Base-by-base conservation (phyloP, 805 yeast species). In the Candida krabiensis region DNA sequence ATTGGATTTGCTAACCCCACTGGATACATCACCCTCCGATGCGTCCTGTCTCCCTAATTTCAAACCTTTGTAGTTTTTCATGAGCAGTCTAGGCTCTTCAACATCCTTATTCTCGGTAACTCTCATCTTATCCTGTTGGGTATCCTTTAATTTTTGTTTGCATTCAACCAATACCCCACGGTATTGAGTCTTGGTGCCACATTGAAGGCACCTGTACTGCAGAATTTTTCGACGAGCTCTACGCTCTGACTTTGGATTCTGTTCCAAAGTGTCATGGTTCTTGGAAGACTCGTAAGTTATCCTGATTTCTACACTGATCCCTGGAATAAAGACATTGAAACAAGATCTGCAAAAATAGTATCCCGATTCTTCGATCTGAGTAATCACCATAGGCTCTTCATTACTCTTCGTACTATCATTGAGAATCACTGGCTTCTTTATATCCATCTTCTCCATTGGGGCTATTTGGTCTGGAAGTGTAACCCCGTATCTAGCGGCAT, bases 141-240 rank as follows among this genome's bases (percentile, higher is more conserved):
- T n/a, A n/a, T n/a, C n/a, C n/a, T n/a, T n/a, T n/a, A n/a, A n/a
- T n/a, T n/a, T n/a, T n/a, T n/a, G n/a, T n/a, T n/a, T n/a, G n/a
- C n/a, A n/a, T n/a, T n/a, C n/a, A n/a, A n/a, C n/a, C n/a, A n/a
- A n/a, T n/a, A n/a, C n/a, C n/a, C n/a, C n/a, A n/a, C n/a, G n/a
- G n/a, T n/a, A n/a, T n/a, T n/a, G n/a, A n/a, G 41, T 49, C 5
- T 28, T 22, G 18, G 30, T 33, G 3, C 35, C 38, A 28, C 63
- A 58, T 7, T 27, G 27, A 44, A 47, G 35, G 37, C 63, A 58
- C 19, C 31, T 32, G 34, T 55, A 55, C 12, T 37, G 27, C 18
- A 58, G 30, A 30, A 31, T 24, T 28, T 44, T 40, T 30, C 19
- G 33, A 25, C 43, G 42, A 4, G 25, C 24, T 11, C 16, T n/a